phyloP scores from a whole-genome alignment of 2,329 filamentous ascomycete genomes.

The Acephala macrosclerotiorum region DNA sequence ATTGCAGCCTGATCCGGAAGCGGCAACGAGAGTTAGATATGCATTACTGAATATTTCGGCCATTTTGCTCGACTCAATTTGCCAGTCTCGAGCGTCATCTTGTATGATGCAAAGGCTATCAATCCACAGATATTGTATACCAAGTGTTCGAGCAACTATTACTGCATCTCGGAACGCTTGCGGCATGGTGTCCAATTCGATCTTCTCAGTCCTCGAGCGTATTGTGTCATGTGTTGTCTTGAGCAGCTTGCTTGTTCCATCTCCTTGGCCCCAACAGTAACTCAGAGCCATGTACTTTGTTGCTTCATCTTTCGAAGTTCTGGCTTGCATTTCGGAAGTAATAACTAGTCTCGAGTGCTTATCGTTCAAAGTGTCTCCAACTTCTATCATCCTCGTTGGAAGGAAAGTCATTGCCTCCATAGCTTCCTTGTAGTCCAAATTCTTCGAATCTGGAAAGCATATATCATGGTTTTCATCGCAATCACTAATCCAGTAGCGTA shows the following conservation, averaged over 20 bases:
- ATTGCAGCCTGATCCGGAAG: constrained; percentile 18
- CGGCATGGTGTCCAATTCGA: constrained; percentile 23
- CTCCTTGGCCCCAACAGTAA: constrained; percentile 27
- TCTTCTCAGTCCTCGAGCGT: not conserved
- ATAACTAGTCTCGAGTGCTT: not conserved
- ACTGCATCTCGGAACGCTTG: constrained; percentile 18
- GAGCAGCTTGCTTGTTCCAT: constrained; percentile 19
- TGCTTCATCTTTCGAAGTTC: not conserved
- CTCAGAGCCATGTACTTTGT: constrained; percentile 15
- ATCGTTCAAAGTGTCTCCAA: not conserved
- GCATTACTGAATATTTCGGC: constrained; percentile 34
- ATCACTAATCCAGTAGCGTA: not conserved
- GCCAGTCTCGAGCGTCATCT: constrained; percentile 41
- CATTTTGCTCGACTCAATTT: constrained; percentile 40
- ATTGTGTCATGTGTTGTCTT: constrained; percentile 27
- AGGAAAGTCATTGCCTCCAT: not conserved
- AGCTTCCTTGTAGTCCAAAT: not conserved
- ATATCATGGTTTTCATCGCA: constrained; percentile 5
- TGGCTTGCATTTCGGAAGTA: not conserved
- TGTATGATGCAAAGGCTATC: constrained; percentile 46
- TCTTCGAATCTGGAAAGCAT: too few relatives aligned
- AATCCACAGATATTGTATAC: constrained; percentile 44
- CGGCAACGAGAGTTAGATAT: constrained; percentile 30
- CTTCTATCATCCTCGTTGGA: not conserved
- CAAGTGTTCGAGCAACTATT: constrained; percentile 36